These are phyloP conservation scores for Zygnema cylindricum DNA, from an alignment of 139 green algal genomes.

Conservation along the genomic window DNA sequence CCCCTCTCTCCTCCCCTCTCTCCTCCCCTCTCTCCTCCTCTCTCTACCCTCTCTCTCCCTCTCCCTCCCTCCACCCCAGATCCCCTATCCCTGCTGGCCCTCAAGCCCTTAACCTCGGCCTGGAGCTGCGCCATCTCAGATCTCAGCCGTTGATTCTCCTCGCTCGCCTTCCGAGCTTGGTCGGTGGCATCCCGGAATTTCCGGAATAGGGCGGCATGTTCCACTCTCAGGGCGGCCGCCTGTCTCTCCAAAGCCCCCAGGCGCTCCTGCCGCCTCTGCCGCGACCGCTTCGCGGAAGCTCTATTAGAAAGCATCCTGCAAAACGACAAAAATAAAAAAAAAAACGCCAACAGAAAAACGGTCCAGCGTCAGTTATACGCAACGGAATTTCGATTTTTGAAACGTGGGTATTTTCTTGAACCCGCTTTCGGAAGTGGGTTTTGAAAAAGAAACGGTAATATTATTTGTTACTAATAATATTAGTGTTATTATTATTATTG, in stretches of 20 bases:
- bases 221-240: constrained; percentile 19
- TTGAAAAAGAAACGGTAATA: too few relatives aligned
- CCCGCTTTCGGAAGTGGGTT: not conserved
- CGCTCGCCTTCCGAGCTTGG: not conserved
- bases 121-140: constrained; percentile 24
- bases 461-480: too few relatives aligned
- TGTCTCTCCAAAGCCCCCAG: constrained; percentile 47
- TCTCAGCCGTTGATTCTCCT: constrained; percentile 25
- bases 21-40: constrained; percentile 2
- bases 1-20: not conserved
- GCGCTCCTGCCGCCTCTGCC: constrained; percentile 55
- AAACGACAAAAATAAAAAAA: not conserved
- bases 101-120: not conserved
- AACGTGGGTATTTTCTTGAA: not conserved
- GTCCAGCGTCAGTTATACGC: not conserved
- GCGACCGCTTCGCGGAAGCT: constrained; percentile 47
- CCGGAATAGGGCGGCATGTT: constrained; percentile 38
- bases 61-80: constrained; percentile 16
- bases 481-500: not conserved
- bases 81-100: not conserved
- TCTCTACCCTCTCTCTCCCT: not conserved
- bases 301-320: constrained; percentile 59
- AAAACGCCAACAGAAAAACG: not conserved
- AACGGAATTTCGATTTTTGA: too few relatives aligned
- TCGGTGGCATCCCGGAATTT: constrained; percentile 20